Conservation (phyloP, 139 green algal genomes). For the Coelastrella sp. region DNA sequence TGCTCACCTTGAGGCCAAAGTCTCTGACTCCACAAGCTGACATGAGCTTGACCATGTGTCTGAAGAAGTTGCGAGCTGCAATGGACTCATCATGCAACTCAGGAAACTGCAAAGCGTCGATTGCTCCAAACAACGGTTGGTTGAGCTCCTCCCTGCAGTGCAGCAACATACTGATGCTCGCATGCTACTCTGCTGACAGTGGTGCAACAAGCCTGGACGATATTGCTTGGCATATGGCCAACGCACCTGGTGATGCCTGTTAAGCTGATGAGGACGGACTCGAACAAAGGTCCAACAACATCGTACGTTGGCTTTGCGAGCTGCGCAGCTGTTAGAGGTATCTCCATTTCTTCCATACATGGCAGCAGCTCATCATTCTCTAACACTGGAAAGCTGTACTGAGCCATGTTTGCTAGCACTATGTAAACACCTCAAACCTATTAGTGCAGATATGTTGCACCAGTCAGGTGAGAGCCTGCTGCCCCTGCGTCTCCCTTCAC, state of each 20-base stretch:
- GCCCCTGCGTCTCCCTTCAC: too few relatives aligned
- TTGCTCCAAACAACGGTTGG: slow-evolving; percentile 87
- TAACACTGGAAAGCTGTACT: slow-evolving; percentile 84
- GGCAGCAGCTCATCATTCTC: slow-evolving; percentile 82
- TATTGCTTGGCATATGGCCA: neutral
- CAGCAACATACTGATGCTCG: too few relatives aligned
- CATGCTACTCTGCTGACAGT: too few relatives aligned
- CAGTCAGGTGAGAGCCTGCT: too few relatives aligned
- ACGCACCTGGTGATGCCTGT: slow-evolving; percentile 78
- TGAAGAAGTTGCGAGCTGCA: slow-evolving; percentile 79
- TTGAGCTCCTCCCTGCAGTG: slow-evolving; percentile 87
- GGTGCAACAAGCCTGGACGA: too few relatives aligned
- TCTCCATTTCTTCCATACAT: slow-evolving; percentile 88
- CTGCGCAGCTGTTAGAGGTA: slow-evolving; percentile 72
- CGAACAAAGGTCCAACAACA: slow-evolving; percentile 77
- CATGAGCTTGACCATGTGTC: slow-evolving; percentile 78
- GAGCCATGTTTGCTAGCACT: slow-evolving; percentile 11
- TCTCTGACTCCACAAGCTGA: slow-evolving; percentile 82
- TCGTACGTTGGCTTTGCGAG: slow-evolving; percentile 88
- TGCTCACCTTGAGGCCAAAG: slow-evolving; percentile 85
- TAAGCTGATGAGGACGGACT: slow-evolving; percentile 81
- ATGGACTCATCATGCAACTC: slow-evolving; percentile 96
- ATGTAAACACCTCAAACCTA: neutral
- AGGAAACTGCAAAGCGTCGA: slow-evolving; percentile 90
- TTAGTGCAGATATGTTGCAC: too few relatives aligned